phyloP scores from a whole-genome alignment of 2,329 filamentous ascomycete genomes.

The Pseudogymnoascus sp. region DNA sequence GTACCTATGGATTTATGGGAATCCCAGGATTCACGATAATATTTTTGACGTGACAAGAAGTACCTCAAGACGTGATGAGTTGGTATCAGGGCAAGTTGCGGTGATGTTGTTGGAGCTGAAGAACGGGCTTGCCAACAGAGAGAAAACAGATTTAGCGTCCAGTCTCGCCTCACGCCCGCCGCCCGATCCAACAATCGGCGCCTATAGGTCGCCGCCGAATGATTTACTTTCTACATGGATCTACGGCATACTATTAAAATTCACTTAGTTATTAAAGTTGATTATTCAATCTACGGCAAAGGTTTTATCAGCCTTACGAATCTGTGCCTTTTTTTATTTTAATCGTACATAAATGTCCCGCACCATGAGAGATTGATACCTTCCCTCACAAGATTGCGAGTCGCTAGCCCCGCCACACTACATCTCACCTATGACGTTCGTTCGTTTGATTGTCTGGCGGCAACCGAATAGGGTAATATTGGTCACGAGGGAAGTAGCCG shows the following conservation, averaged over 20 bases:
- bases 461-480: conserved; percentile 1
- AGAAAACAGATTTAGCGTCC: conserved; percentile 8
- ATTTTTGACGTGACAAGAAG: not conserved
- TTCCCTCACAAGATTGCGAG: conserved; percentile 4
- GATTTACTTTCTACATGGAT: conserved; percentile 2
- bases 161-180: conserved; percentile 3
- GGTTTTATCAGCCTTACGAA: not conserved
- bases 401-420: conserved; percentile 2
- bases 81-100: not conserved
- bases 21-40: not conserved
- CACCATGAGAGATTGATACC: not conserved
- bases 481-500: not conserved
- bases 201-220: not conserved
- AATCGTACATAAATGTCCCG: not conserved
- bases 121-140: conserved; percentile 3
- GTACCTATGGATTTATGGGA: conserved; percentile 2
- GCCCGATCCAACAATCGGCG: not conserved
- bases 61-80: not conserved
- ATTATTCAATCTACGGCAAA: not conserved
- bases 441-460: not conserved
- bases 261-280: not conserved
- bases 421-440: conserved; percentile 3
- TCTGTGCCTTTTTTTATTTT: not conserved
- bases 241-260: conserved; percentile 1
- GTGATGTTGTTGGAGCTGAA: conserved; percentile 1